Evolutionary conservation across 441 rosid genomes (phyloP).

Genomic region (Adansonia madagascariensis): DNA sequence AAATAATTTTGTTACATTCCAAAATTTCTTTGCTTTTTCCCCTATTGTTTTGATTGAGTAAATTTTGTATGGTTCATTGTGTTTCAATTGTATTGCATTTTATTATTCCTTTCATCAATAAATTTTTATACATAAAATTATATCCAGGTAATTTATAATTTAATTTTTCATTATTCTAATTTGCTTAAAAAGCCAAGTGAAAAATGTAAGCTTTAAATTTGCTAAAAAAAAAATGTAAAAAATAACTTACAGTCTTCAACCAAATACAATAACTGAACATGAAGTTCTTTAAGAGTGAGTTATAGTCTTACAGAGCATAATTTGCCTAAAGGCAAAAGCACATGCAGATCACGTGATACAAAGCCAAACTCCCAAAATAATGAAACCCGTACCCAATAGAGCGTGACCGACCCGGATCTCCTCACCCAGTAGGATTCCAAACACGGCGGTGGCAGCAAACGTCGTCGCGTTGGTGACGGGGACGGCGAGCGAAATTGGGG

Average conservation of each 20-base stretch:
- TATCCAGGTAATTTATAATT: not conserved
- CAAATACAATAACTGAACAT: not conserved
- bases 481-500: constrained; percentile 83
- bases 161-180: not conserved
- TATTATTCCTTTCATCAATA: not conserved
- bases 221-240: not conserved
- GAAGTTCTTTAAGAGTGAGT: not conserved
- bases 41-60: not conserved
- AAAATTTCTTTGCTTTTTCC: not conserved
- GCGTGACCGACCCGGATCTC: constrained; percentile 59
- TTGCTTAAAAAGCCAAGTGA: not conserved
- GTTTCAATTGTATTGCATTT: constrained; percentile 2
- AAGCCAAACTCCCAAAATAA: constrained; percentile 80
- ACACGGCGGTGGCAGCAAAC: constrained; percentile 83
- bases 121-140: not conserved
- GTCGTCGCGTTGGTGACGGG: constrained; percentile 92
- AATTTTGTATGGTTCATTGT: constrained; percentile 4
- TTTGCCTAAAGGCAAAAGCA: not conserved
- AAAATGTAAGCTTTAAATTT: not conserved
- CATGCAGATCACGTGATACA: constrained; percentile 49
- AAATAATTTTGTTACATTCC: not conserved
- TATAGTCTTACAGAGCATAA: not conserved
- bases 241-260: not conserved
- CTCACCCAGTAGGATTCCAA: constrained; percentile 74
- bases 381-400: constrained; percentile 64